A percentile compares a stretch with the other conserved stretches of the same genome.
phyloP scores from a whole-genome alignment of 2,329 filamentous ascomycete genomes.

The Ophiocordyceps sinensis region DNA sequence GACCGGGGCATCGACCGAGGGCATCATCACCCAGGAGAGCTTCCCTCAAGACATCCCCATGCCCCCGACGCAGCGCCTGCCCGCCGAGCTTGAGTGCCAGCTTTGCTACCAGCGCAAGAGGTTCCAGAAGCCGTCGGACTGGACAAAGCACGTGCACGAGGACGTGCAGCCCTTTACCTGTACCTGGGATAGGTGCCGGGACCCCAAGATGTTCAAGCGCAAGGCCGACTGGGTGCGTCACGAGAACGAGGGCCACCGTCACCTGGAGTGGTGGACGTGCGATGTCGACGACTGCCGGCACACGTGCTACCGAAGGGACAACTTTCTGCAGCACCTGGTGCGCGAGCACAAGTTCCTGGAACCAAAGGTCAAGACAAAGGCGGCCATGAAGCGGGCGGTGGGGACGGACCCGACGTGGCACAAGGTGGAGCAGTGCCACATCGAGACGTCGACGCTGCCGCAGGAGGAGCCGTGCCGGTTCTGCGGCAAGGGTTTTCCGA shows the following conservation, averaged over 20 bases:
- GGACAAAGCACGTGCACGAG: slow-evolving; percentile 93
- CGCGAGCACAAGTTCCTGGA: slow-evolving; percentile 80
- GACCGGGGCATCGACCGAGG: slow-evolving; percentile 51
- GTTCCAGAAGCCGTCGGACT: slow-evolving; percentile 84
- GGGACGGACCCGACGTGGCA: slow-evolving; percentile 54
- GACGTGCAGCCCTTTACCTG: slow-evolving; percentile 89
- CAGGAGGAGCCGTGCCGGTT: slow-evolving; percentile 75
- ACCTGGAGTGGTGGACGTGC: slow-evolving; percentile 85
- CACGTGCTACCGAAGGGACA: slow-evolving; percentile 75
- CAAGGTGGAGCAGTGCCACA: slow-evolving; percentile 64
- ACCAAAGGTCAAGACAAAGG: slow-evolving; percentile 65
- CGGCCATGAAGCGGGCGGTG: slow-evolving; percentile 45
- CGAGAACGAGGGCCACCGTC: slow-evolving; percentile 81
- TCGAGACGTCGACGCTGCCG: slow-evolving; percentile 49
- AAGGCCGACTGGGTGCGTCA: slow-evolving; percentile 95
- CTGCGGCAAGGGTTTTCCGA: slow-evolving; percentile 65
- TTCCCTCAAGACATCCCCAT: slow-evolving; percentile 72
- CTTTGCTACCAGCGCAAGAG: slow-evolving; percentile 76
- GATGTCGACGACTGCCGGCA: slow-evolving; percentile 69
- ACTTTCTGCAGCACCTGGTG: slow-evolving; percentile 84
- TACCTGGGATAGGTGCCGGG: slow-evolving; percentile 69
- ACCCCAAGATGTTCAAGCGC: slow-evolving; percentile 84
- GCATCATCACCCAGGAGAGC: slow-evolving; percentile 52
- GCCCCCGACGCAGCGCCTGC: slow-evolving; percentile 62
- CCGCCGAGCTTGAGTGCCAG: slow-evolving; percentile 80